Conservation (phyloP, 1,284 basidiomycete genomes). For the Acaromyces ingoldii region DNA sequence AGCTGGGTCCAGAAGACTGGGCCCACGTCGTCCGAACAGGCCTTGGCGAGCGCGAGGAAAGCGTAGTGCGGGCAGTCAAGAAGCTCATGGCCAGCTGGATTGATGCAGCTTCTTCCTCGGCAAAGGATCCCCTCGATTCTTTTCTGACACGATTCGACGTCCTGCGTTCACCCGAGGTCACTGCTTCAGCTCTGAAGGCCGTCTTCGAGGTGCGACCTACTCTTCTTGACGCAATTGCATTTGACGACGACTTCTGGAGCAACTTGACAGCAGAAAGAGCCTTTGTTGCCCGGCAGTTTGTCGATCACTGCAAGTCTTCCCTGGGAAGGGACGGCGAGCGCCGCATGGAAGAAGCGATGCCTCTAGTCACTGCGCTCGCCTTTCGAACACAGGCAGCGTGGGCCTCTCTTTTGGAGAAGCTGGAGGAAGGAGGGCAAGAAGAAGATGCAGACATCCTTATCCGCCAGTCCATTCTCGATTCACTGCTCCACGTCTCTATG, state of each 20-base stretch:
- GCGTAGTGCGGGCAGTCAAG: slow-evolving; percentile 73
- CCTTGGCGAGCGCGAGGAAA: slow-evolving; percentile 77
- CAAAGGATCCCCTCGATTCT: background rate
- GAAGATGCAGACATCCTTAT: slow-evolving; percentile 33
- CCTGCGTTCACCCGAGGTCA: slow-evolving; percentile 57
- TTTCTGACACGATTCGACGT: slow-evolving; percentile 67
- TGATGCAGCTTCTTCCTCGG: slow-evolving; percentile 11
- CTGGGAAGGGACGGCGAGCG: slow-evolving; percentile 57
- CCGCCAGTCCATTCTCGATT: slow-evolving; percentile 70
- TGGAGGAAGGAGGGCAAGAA: slow-evolving; percentile 18
- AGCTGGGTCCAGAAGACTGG: background rate
- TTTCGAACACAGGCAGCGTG: slow-evolving; percentile 71
- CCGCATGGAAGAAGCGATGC: slow-evolving; percentile 70
- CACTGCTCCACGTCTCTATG: slow-evolving; percentile 74
- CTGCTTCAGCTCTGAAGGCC: slow-evolving; percentile 65
- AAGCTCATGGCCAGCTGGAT: slow-evolving; percentile 53
- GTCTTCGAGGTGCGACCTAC: slow-evolving; percentile 63
- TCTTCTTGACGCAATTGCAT: slow-evolving; percentile 64
- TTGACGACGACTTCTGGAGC: slow-evolving; percentile 73
- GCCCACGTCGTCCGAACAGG: slow-evolving; percentile 58
- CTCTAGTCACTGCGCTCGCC: slow-evolving; percentile 82
- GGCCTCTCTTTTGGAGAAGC: slow-evolving; percentile 22
- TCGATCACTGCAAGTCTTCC: slow-evolving; percentile 71
- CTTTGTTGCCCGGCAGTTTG: slow-evolving; percentile 76
- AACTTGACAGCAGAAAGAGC: slow-evolving; percentile 73